Conservation (phyloP, 73 alveolate species). For the Paramecium octaurelia region DNA sequence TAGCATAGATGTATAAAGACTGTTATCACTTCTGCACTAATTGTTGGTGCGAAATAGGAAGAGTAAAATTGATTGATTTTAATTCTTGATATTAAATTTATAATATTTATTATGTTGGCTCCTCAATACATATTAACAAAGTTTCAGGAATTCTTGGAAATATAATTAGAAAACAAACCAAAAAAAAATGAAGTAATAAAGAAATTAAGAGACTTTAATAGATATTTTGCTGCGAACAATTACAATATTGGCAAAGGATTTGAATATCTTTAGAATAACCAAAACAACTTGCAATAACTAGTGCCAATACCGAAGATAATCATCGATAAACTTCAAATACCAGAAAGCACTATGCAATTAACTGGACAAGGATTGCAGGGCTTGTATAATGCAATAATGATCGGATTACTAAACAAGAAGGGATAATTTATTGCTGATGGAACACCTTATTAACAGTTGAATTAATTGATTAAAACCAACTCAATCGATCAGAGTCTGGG, state of each 20-base stretch:
- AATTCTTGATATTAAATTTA: background rate
- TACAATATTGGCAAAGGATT: background rate
- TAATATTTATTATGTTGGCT: background rate
- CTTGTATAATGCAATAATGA: background rate
- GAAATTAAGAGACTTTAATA: background rate
- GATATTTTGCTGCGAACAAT: background rate
- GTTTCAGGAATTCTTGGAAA: background rate
- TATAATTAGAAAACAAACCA: background rate
- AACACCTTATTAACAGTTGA: background rate
- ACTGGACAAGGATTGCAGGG: background rate
- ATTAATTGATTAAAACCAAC: background rate
- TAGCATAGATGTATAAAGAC: background rate
- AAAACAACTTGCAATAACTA: background rate
- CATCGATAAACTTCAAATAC: background rate
- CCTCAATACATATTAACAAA: background rate
- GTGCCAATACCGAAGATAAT: background rate
- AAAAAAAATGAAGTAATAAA: background rate
- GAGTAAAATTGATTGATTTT: background rate
- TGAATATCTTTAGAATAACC: background rate
- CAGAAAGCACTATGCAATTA: background rate
- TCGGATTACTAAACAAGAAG: background rate
- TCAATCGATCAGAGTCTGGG: background rate
- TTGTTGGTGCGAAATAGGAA: background rate
- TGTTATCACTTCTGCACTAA: background rate
- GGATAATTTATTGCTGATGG: constrained; percentile 9